A percentile compares a stretch with the other conserved stretches of the same genome.
Conservation (phyloP, 768 basidiomycete genomes). For the Psilocybe cyanescens region DNA sequence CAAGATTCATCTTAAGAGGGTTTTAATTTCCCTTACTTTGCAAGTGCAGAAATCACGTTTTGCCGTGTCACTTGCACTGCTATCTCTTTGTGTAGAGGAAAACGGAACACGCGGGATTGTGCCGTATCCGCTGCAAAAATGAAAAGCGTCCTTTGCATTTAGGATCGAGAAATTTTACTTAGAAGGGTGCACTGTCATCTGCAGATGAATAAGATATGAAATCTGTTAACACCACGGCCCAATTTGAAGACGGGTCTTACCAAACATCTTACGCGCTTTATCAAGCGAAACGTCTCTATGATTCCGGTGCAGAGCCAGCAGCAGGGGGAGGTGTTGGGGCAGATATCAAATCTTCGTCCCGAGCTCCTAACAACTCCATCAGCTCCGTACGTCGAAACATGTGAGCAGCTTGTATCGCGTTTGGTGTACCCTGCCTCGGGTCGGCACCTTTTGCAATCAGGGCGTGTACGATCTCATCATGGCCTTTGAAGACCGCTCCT, state of each 20-base stretch:
- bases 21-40: too few species aligned
- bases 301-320: not conserved
- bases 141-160: too few species aligned
- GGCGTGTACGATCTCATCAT: slow-evolving; percentile 63
- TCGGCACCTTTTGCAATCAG: slow-evolving; percentile 63
- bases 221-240: not conserved
- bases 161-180: too few species aligned
- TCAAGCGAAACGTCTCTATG: not conserved
- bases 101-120: too few species aligned
- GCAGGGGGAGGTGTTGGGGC: slow-evolving; percentile 34
- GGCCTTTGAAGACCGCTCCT: slow-evolving; percentile 77
- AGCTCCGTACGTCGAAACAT: slow-evolving; percentile 68
- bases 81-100: too few species aligned
- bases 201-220: too few species aligned
- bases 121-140: too few species aligned
- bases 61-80: too few species aligned
- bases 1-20: too few species aligned
- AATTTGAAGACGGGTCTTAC: too few species aligned
- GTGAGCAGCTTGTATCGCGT: slow-evolving; percentile 67
- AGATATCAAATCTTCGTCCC: slow-evolving; percentile 52
- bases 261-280: not conserved
- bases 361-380: slow-evolving; percentile 60
- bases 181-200: too few species aligned
- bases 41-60: too few species aligned
- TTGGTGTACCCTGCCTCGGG: slow-evolving; percentile 67